Percentiles rank a stretch among this genome's conserved stretches.
Conservation (phyloP, 2,329 filamentous ascomycete genomes). For the Biscogniauxia marginata region DNA sequence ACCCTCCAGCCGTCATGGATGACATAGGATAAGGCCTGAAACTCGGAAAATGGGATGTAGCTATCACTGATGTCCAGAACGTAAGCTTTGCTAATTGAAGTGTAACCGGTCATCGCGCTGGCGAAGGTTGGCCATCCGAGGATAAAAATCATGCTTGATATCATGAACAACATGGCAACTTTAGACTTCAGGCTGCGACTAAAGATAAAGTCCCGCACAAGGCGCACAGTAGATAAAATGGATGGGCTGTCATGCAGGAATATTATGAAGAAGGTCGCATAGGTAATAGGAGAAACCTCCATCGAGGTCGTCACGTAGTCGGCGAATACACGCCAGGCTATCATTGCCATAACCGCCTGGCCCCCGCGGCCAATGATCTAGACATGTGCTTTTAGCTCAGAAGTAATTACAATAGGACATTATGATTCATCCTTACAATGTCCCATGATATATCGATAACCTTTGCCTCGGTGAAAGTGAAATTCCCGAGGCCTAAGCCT, state of each 20-base stretch:
- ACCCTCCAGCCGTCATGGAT: conserved; percentile 26
- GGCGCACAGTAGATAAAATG: conserved; percentile 14
- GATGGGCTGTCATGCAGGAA: conserved; percentile 24
- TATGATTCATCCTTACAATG: conserved; percentile 9
- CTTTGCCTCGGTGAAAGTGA: conserved; percentile 14
- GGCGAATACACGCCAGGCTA: conserved; percentile 30
- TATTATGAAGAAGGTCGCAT: conserved; percentile 24
- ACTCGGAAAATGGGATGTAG: conserved; percentile 16
- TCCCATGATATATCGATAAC: conserved; percentile 19
- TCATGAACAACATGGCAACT: conserved; percentile 23
- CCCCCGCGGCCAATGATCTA: conserved; percentile 30
- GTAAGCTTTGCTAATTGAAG: conserved; percentile 21
- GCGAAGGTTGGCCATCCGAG: conserved; percentile 29
- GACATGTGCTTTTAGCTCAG: neutral
- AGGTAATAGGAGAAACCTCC: conserved; percentile 25
- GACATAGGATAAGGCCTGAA: conserved; percentile 19
- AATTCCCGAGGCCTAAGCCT: conserved; percentile 12
- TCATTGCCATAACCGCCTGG: conserved; percentile 25
- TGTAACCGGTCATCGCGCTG: conserved; percentile 32
- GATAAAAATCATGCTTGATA: conserved; percentile 24
- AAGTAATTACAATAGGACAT: neutral
- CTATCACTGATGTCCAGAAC: conserved; percentile 15
- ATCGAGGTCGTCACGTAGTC: conserved; percentile 28
- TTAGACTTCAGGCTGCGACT: conserved; percentile 20
- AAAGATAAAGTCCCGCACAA: conserved; percentile 19